Evolutionary conservation across 2,329 filamentous ascomycete species (phyloP), one percentile per base, ranked within the genome.

Genomic region (Apiospora aurea): DNA sequence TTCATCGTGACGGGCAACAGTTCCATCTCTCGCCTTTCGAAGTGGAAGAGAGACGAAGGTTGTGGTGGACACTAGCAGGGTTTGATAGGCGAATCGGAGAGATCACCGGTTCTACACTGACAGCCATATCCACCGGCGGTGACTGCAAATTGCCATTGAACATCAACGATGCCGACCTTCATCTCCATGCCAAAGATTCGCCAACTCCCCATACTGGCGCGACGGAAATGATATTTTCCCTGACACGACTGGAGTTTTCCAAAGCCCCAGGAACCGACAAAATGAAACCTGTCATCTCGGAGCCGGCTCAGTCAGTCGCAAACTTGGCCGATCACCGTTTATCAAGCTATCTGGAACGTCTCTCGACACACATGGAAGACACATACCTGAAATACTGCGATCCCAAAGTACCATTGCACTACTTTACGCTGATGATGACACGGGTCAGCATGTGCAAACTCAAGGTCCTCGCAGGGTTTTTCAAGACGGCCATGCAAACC

Each of bases 51-150:
- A 87, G 92, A n/a, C 88, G 92, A 69, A 86, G 92, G 49, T 82
- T 94, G 1, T 94, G 92, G 92, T 94, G 92, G 92, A 89, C 90
- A 44, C 84, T 95, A 21, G 86, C 92, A 18, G 84, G 89, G 38
- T 92, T 93, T 75, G 93, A 95, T 79, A 85, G 87, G 73, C 90
- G 92, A 29, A 87, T 93, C 49, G 87, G 90, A 71, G 92, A 94
- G 78, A 87, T 94, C 80, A 87, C 89, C 4, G 87, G 88, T 68
- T 88, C 87, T 24, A 84, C 86, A 46, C 86, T 90, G 70, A 90
- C 87, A 5, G 88, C 87, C 0, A 82, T 90, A 38, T 88, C 87
- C 0, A 87, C 83, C 47, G 83, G 83, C 13, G 84, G 85, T 13
- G 88, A 90, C 77, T 89, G 87, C 80, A 87, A 84, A 73, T 80